Percentiles rank a stretch among this genome's conserved stretches.
phyloP scores from a whole-genome alignment of 2,329 filamentous ascomycete genomes.

The Clonostachys rosea region DNA sequence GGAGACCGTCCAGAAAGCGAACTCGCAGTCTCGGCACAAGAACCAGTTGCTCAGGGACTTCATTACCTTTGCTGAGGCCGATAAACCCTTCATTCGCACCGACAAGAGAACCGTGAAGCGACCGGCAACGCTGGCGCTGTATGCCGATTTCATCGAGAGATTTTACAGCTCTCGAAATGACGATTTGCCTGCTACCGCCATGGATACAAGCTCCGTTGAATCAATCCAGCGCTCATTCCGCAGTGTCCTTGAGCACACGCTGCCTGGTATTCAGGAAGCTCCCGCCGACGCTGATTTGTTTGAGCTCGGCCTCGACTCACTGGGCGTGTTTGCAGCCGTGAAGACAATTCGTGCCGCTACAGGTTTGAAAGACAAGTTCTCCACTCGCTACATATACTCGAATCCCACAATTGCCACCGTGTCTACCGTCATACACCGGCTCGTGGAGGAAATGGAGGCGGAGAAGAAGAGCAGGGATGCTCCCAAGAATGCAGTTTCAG shows the following conservation, averaged over 20 bases:
- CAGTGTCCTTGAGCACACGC: slow-evolving; percentile 8
- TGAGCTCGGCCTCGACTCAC: slow-evolving; percentile 21
- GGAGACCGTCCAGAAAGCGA: slow-evolving; percentile 34
- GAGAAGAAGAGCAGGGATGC: too few relatives aligned
- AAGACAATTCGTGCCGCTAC: slow-evolving; percentile 21
- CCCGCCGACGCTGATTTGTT: slow-evolving; percentile 15
- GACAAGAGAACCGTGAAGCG: slow-evolving; percentile 41
- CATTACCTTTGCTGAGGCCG: slow-evolving; percentile 27
- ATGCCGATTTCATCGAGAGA: slow-evolving; percentile 37
- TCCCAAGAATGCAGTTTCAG: too few relatives aligned
- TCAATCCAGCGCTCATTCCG: slow-evolving; percentile 11
- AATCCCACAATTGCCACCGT: not conserved
- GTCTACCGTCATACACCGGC: too few relatives aligned
- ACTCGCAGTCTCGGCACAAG: slow-evolving; percentile 37
- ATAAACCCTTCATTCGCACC: slow-evolving; percentile 36
- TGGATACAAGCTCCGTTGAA: slow-evolving; percentile 13
- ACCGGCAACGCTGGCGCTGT: slow-evolving; percentile 28
- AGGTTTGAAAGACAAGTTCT: slow-evolving; percentile 10
- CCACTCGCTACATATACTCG: not conserved
- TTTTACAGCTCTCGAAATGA: slow-evolving; percentile 26
- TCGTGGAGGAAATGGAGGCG: too few relatives aligned
- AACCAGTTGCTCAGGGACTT: slow-evolving; percentile 13
- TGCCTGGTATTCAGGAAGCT: slow-evolving; percentile 8
- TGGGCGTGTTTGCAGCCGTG: slow-evolving; percentile 17
- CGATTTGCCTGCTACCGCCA: slow-evolving; percentile 5